Conservation (phyloP, 225 moss, liverwort and hornwort species). For the Rhytidiadelphus loreus region DNA sequence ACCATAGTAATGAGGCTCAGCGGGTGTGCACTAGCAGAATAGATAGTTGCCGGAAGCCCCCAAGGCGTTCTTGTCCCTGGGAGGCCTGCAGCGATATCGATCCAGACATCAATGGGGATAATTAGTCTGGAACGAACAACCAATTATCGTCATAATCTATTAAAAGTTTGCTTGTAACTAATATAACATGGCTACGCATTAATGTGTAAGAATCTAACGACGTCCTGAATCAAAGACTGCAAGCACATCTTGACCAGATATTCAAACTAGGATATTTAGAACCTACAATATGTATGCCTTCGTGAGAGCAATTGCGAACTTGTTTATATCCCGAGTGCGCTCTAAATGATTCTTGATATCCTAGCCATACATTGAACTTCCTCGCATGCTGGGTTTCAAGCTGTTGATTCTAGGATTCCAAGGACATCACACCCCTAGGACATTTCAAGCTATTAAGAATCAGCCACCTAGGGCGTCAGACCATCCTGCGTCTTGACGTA, state of each 20-base stretch:
- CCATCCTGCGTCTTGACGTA: neutral
- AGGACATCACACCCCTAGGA: neutral
- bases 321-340: neutral
- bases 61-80: constrained; percentile 47
- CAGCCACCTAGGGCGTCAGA: neutral
- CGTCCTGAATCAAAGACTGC: neutral
- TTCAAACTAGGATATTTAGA: neutral
- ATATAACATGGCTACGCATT: neutral
- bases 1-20: constrained; percentile 20
- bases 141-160: neutral
- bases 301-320: neutral
- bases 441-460: neutral
- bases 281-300: neutral
- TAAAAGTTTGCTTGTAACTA: neutral
- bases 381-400: neutral
- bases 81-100: constrained; percentile 45
- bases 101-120: constrained; percentile 14
- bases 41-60: constrained; percentile 32
- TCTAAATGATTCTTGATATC: neutral
- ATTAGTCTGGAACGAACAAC: constrained; percentile 15
- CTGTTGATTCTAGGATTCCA: neutral
- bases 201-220: neutral
- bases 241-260: neutral
- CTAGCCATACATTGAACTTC: neutral
- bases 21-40: constrained; percentile 21